phyloP scores from a whole-genome alignment of 2,329 filamentous ascomycete species.

The Colletotrichum sp. region DNA sequence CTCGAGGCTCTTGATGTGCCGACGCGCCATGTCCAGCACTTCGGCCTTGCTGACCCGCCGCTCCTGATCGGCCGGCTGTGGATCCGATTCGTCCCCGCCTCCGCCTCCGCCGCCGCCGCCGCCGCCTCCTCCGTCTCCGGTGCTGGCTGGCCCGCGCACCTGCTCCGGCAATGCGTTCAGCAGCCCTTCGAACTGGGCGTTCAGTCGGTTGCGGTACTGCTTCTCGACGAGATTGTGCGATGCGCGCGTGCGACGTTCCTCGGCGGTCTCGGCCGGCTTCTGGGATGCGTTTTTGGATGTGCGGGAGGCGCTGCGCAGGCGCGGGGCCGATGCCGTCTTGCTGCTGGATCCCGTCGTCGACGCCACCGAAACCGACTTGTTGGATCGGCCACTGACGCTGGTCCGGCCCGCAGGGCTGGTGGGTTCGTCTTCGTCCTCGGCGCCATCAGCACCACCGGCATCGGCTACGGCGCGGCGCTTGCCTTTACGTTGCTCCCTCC shows the following conservation, averaged over 20 bases:
- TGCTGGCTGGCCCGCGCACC: constrained; percentile 9
- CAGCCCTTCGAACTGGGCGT: constrained; percentile 34
- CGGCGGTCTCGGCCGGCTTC: constrained; percentile 28
- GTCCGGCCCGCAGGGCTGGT: constrained; percentile 8
- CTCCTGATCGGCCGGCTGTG: constrained; percentile 25
- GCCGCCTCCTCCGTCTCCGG: background rate
- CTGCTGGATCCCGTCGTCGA: constrained; percentile 7
- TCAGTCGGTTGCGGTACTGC: constrained; percentile 36
- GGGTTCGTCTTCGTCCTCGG: background rate
- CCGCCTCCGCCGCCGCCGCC: background rate
- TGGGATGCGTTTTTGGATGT: constrained; percentile 32
- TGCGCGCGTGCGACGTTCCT: constrained; percentile 32
- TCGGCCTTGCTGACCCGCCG: constrained; percentile 39
- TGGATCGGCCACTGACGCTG: constrained; percentile 10
- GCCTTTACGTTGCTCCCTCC: constrained; percentile 6
- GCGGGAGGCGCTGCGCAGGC: constrained; percentile 33
- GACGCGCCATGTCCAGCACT: constrained; percentile 37
- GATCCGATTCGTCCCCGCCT: constrained; percentile 9
- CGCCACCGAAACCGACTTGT: background rate
- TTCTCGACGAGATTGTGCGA: constrained; percentile 39
- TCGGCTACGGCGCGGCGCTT: constrained; percentile 11
- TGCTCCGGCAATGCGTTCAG: constrained; percentile 30
- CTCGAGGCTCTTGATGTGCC: constrained; percentile 37
- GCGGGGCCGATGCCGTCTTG: constrained; percentile 17
- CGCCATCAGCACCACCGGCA: background rate